These are phyloP conservation scores for Lentinula boryana DNA, from an alignment of 768 basidiomycete genomes.

Conservation along the genomic window DNA sequence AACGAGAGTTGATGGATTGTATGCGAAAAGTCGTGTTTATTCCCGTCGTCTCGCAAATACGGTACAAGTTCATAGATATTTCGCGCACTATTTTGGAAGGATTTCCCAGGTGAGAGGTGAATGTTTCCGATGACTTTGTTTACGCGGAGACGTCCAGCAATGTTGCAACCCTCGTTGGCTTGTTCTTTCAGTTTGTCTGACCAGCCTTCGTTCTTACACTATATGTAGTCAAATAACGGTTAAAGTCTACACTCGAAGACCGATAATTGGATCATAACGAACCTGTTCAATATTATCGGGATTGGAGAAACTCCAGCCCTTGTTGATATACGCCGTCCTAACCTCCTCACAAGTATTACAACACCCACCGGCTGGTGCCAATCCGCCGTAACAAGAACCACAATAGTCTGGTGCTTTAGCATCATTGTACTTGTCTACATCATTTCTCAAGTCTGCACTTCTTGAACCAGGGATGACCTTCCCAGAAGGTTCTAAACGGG, in stretches of 20 bases:
- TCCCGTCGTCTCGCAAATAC: conserved; percentile 83
- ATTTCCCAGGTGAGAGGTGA: conserved; percentile 89
- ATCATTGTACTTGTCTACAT: conserved; percentile 74
- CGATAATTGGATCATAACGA: conserved; percentile 13
- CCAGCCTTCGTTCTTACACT: conserved; percentile 96
- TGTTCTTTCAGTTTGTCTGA: conserved; percentile 89
- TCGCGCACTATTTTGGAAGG: conserved; percentile 83
- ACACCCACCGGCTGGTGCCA: conserved; percentile 71
- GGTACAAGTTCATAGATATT: conserved; percentile 89
- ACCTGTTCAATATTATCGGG: conserved; percentile 94
- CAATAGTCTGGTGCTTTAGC: conserved; percentile 65
- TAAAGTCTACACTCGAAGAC: neutral
- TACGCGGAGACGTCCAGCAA: conserved; percentile 85
- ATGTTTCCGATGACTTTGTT: conserved; percentile 98
- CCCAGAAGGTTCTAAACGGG: conserved; percentile 62
- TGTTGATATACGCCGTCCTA: conserved; percentile 79
- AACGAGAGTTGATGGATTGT: conserved; percentile 78
- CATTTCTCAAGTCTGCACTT: conserved; percentile 71
- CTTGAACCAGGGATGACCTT: conserved; percentile 47
- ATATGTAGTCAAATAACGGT: neutral
- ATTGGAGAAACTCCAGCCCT: conserved; percentile 92
- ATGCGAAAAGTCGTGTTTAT: conserved; percentile 93
- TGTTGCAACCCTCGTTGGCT: conserved; percentile 90
- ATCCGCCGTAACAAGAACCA: conserved; percentile 94
- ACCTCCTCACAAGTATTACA: conserved; percentile 98